Evolutionary conservation across 2,329 filamentous ascomycete genomes (phyloP).

Genomic region (Penicillium sp.): DNA sequence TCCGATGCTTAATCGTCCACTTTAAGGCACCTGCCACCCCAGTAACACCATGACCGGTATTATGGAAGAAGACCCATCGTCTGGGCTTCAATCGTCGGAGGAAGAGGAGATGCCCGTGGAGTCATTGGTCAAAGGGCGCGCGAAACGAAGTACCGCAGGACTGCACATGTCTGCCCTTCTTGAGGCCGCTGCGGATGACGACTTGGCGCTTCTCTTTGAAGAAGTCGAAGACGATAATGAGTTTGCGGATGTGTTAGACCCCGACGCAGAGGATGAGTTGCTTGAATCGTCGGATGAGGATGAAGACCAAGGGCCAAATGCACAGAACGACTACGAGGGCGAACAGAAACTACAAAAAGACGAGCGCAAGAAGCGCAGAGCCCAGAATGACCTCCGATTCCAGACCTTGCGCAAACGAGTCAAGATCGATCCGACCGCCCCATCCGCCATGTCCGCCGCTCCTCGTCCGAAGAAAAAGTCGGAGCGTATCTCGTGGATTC

Average conservation of each 20-base stretch:
- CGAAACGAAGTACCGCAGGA: conserved; percentile 77
- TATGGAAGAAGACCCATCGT: conserved; percentile 32
- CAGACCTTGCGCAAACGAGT: conserved; percentile 66
- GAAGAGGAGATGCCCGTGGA: conserved; percentile 29
- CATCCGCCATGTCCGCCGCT: conserved; percentile 38
- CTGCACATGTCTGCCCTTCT: conserved; percentile 79
- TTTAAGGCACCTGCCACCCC: background rate
- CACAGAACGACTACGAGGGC: conserved; percentile 68
- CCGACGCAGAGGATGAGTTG: conserved; percentile 67
- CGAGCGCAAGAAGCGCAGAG: conserved; percentile 79
- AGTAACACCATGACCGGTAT: conserved; percentile 18
- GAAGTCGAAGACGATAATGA: conserved; percentile 75
- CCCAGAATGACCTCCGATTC: conserved; percentile 67
- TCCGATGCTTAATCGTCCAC: conserved; percentile 2
- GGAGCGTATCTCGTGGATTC: conserved; percentile 69
- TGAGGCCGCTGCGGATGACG: conserved; percentile 71
- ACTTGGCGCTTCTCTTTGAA: conserved; percentile 61
- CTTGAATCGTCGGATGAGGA: conserved; percentile 88
- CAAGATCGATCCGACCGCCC: conserved; percentile 62
- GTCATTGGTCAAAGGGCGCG: conserved; percentile 50
- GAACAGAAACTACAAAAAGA: conserved; percentile 82
- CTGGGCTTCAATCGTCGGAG: conserved; percentile 27
- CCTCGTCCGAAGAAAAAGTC: conserved; percentile 65
- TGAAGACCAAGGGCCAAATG: conserved; percentile 65
- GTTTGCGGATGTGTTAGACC: conserved; percentile 53